These are phyloP conservation scores for Bonia amplexicaulis DNA, from an alignment of 176 grass and related monocot genomes.

Conservation along the genomic window DNA sequence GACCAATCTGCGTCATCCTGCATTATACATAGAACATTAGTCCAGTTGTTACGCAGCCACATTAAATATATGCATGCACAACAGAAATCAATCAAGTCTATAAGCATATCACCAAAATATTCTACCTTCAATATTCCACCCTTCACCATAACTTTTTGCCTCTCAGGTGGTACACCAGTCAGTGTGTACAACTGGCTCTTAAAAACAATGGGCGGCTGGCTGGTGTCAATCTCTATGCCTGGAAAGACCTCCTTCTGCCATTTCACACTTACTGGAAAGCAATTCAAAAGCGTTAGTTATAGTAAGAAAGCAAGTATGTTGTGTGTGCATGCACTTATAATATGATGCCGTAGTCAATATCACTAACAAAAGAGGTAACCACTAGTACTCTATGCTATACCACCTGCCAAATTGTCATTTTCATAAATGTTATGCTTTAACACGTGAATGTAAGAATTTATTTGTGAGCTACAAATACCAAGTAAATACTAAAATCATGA, in stretches of 20 bases:
- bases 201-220: conserved; percentile 85
- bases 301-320: background rate
- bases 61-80: background rate
- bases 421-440: background rate
- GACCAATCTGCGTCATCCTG: conserved; percentile 97
- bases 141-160: conserved; percentile 99
- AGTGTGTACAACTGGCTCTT: conserved; percentile 89
- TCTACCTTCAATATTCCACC: conserved; percentile 92
- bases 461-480: background rate
- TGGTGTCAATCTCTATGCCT: conserved; percentile 85
- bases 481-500: background rate
- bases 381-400: background rate
- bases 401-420: background rate
- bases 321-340: background rate
- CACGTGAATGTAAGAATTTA: background rate
- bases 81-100: background rate
- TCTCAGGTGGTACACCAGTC: conserved; percentile 89
- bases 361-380: background rate
- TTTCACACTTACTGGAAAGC: conserved; percentile 88
- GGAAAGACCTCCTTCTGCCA: conserved; percentile 91
- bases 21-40: conserved; percentile 36
- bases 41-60: conserved; percentile 1
- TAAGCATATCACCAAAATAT: conserved; percentile 21
- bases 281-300: conserved; percentile 16
- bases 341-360: conserved; percentile 6